phyloP scores from a whole-genome alignment of 1,284 basidiomycete genomes.

The Porogramme epimiltina region DNA sequence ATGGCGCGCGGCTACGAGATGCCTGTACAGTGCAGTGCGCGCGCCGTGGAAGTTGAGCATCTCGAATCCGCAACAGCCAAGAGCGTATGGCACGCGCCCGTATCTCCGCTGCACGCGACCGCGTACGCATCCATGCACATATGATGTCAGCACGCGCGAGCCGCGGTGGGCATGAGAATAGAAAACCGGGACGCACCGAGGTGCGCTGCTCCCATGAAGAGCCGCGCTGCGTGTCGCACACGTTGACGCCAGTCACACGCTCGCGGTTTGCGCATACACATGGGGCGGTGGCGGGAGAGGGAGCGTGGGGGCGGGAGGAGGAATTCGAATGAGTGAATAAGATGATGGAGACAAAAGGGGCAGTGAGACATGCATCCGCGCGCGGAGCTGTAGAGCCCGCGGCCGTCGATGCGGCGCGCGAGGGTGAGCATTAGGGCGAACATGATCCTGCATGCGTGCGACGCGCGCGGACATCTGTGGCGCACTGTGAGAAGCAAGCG shows the following conservation, averaged over 20 bases:
- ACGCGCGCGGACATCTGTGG: too few relatives aligned
- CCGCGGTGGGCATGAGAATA: not conserved
- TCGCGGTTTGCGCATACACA: too few relatives aligned
- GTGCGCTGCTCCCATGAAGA: constrained; percentile 5
- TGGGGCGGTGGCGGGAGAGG: not conserved
- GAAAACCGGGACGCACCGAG: not conserved
- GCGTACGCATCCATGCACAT: too few relatives aligned
- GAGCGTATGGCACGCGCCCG: not conserved
- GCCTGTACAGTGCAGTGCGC: too few relatives aligned
- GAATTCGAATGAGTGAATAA: too few relatives aligned
- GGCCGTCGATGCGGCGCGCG: constrained; percentile 20
- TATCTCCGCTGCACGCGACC: not conserved
- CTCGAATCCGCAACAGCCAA: too few relatives aligned
- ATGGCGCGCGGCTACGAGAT: not conserved
- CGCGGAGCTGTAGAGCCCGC: constrained; percentile 15
- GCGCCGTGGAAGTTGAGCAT: too few relatives aligned
- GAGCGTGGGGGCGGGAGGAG: not conserved
- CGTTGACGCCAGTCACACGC: too few relatives aligned
- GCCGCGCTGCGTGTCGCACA: constrained; percentile 4
- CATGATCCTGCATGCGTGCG: not conserved
- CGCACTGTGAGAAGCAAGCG: too few relatives aligned
- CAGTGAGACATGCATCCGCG: constrained; percentile 2
- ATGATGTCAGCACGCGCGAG: not conserved
- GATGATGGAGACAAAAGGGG: not conserved
- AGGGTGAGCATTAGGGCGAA: constrained; percentile 11